Evolutionary conservation across 2,329 filamentous ascomycete genomes (phyloP), one percentile per base, ranked within the genome.

Genomic region (Alternaria solani): DNA sequence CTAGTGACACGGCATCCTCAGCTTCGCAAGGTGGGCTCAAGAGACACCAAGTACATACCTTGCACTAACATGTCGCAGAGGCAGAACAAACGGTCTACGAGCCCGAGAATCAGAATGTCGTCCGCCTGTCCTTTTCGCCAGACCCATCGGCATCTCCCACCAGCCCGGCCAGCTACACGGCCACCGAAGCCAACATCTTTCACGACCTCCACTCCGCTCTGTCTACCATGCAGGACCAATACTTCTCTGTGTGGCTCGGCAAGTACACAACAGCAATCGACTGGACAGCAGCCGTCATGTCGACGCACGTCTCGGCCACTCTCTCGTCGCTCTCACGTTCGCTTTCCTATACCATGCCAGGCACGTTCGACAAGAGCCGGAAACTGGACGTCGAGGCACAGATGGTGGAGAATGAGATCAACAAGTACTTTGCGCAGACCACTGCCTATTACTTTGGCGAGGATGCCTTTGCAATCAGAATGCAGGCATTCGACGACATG

Each of bases 401-500:
- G 58, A 81, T 83, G 57, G 85, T 89, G 57, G 89, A 94, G 70
- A 95, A 96, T 67, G 82, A 93, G n/a, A 86, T 97, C 65, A 90
- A 93, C 66, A 87, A 86, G 30, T 94, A 94, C 76, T 97, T 96
- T 75, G 86, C 88, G 0, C 92, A 97, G 59, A 81, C 89, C 0
- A 82, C 89, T 5, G 86, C 88, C 8, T 96, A 90, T 68, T 97
- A 96, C 75, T 96, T 94, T 75, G 93, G 92, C 20, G 92, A 98
- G 75, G 88, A 97, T 76, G 86, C 89, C 5, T 88, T 93, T 64
- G 84, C 86, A 28, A 85, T 97, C 51, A 86, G 92, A 44, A 87
- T 88, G 57, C 83, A 95, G 82, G 94, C 94, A 0, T 96, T 90
- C 75, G 94, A 97, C 74, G 94, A 98, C 76, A 96, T 97, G 81